Percentiles rank a stretch among this genome's conserved stretches.
Evolutionary conservation across 768 basidiomycete genomes (phyloP).

Genomic region (Leccinum variicolor): DNA sequence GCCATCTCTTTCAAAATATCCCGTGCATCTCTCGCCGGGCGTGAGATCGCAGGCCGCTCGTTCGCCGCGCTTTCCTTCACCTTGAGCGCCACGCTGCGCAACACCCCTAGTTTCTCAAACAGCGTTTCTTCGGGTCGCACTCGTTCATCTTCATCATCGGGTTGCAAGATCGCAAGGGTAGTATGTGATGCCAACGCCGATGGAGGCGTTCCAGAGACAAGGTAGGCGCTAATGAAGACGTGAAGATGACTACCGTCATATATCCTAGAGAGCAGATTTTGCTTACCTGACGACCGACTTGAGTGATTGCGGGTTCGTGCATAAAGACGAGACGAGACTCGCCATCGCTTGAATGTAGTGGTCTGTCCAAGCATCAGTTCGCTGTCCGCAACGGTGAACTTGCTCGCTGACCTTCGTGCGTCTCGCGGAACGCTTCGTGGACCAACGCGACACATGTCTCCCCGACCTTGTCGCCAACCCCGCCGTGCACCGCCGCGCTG

Average conservation of each 20-base stretch:
- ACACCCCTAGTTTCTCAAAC: slow-evolving; percentile 63
- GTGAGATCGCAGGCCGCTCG: slow-evolving; percentile 67
- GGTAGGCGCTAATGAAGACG: slow-evolving; percentile 45
- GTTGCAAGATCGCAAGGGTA: slow-evolving; percentile 53
- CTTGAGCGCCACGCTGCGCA: slow-evolving; percentile 69
- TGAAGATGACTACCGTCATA: slow-evolving; percentile 1
- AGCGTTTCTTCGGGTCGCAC: slow-evolving; percentile 33
- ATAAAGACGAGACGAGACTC: slow-evolving; percentile 58
- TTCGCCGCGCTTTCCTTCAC: slow-evolving; percentile 63
- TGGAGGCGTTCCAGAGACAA: slow-evolving; percentile 65
- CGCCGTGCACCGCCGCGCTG: slow-evolving; percentile 55
- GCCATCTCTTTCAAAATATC: slow-evolving; percentile 53
- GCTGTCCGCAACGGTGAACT: too few species aligned
- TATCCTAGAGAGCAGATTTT: slow-evolving; percentile 25
- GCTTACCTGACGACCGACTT: slow-evolving; percentile 60
- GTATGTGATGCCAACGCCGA: slow-evolving; percentile 59
- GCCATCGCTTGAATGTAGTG: slow-evolving; percentile 66
- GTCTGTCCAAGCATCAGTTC: slow-evolving; percentile 41
- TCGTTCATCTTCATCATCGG: slow-evolving; percentile 37
- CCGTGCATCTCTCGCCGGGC: slow-evolving; percentile 80
- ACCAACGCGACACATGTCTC: slow-evolving; percentile 75
- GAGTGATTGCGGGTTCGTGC: slow-evolving; percentile 59
- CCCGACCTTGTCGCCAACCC: slow-evolving; percentile 73
- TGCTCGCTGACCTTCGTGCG: slow-evolving; percentile 51
- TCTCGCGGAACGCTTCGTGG: slow-evolving; percentile 72